Evolutionary conservation across 139 green algal genomes (phyloP), one percentile per base, ranked within the genome.

Genomic region (Micractinium sp.): DNA sequence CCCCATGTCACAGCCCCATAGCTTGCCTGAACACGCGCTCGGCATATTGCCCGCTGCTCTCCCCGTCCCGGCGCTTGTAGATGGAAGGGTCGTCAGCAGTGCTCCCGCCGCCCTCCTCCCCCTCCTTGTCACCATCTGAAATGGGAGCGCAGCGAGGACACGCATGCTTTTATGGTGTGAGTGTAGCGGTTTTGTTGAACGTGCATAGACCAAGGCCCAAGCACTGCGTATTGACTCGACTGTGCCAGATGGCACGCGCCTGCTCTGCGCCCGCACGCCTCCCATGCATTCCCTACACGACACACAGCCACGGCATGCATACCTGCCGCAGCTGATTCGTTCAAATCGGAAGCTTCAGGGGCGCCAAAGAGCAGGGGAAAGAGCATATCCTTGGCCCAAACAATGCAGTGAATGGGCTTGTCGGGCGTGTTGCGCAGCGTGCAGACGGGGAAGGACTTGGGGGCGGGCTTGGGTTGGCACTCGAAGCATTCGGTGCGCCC

Each of bases 311-410:
- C 22, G 0, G 3, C 29, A 66, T 19, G 7, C 79, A 23, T 13
- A n/a, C n/a, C 53, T 33, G 39, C 41, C 38, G 23, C 74, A 0
- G 79, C 56, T 22, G 33, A 53, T 27, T 92, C 91, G 41, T 95
- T 93, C 25, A 96, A 85, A 67, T 96, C 94, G 35, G 94, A 91
- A 0, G 75, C 88, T 20, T 97, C 96, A 15, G 89, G 69, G 15
- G 87, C 81, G 13, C 97, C 97, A 91, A 99, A 99, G 0, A 99
- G 92, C n/a, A 96, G 91, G 2, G 90, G 76, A 86, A 99, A 99
- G 0, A 99, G 95, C 77, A 99, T 91, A n/a, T 99, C 98, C 92
- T 99, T 99, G 81, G 98, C 95, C 97, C 97, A 99, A 85, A 99
- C 98, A 18, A 99, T 93, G 92, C 96, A 99, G 91, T 99, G 98